Percentiles rank a stretch among this genome's conserved stretches.
These are phyloP conservation scores for Parasarocladium wereldwijsianum DNA, from an alignment of 2,329 filamentous ascomycete species.

Conservation along the genomic window DNA sequence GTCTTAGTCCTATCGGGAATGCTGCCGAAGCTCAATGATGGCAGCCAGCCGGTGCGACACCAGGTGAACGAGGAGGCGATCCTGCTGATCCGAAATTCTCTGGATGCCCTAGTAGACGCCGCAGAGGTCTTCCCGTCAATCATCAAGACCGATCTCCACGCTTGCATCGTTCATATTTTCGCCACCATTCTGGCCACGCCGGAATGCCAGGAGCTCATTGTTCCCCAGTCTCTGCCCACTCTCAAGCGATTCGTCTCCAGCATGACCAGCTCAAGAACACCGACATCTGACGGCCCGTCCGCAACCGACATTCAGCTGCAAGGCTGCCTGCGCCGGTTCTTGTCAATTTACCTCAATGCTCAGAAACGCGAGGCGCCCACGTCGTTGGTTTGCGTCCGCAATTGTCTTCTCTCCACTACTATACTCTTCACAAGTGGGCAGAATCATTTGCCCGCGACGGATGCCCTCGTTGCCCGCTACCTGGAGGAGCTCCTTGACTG, in stretches of 20 bases:
- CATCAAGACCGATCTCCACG: slow-evolving; percentile 91
- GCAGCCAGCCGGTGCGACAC: slow-evolving; percentile 51
- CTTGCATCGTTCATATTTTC: slow-evolving; percentile 94
- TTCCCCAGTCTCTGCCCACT: slow-evolving; percentile 80
- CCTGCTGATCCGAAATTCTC: slow-evolving; percentile 60
- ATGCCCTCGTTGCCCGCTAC: slow-evolving; percentile 60
- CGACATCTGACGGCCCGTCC: slow-evolving; percentile 21
- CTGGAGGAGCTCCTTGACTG: slow-evolving; percentile 76
- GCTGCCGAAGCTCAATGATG: slow-evolving; percentile 65
- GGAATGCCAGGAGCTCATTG: slow-evolving; percentile 68
- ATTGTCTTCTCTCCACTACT: slow-evolving; percentile 74
- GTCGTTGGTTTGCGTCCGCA: slow-evolving; percentile 81
- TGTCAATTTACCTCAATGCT: slow-evolving; percentile 62
- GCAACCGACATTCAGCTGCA: slow-evolving; percentile 57
- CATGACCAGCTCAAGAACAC: slow-evolving; percentile 38
- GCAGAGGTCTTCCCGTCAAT: slow-evolving; percentile 92
- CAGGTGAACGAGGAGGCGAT: slow-evolving; percentile 80
- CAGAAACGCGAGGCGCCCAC: slow-evolving; percentile 62
- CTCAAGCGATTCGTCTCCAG: slow-evolving; percentile 80
- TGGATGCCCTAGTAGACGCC: slow-evolving; percentile 84
- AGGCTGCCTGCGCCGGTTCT: slow-evolving; percentile 68
- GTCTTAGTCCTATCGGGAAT: slow-evolving; percentile 82
- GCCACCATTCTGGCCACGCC: slow-evolving; percentile 81
- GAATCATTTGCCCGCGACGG: slow-evolving; percentile 57
- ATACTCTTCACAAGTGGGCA: slow-evolving; percentile 74